phyloP scores from a whole-genome alignment of 2,329 filamentous ascomycete genomes.

The Emmonsiellopsis sp. region DNA sequence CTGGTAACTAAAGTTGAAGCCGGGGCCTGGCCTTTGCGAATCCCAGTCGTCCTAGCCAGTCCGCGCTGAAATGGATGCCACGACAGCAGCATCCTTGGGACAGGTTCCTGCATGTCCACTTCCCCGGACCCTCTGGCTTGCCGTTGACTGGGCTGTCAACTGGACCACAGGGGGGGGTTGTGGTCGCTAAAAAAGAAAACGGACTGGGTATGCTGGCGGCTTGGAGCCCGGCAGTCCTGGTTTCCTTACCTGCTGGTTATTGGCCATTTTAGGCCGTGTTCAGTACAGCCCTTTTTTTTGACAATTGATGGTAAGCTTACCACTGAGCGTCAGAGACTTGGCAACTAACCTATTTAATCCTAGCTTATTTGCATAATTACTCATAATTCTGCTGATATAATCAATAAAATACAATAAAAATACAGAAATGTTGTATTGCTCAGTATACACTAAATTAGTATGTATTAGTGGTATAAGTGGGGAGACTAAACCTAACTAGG shows the following conservation, averaged over 20 bases:
- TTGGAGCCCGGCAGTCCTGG: background rate
- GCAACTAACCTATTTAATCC: too few relatives aligned
- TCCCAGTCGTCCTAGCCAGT: background rate
- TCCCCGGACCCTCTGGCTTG: background rate
- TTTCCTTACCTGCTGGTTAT: background rate
- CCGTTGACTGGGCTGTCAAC: background rate
- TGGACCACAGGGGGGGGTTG: background rate
- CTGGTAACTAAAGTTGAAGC: background rate
- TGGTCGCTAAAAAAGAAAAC: background rate
- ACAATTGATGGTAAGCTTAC: too few relatives aligned
- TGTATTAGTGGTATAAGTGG: too few relatives aligned
- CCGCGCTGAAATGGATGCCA: background rate
- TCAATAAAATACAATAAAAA: too few relatives aligned
- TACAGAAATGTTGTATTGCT: too few relatives aligned
- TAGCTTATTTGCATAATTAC: too few relatives aligned
- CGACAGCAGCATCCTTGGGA: background rate
- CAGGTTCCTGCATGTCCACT: conserved; percentile 3
- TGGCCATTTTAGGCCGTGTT: background rate
- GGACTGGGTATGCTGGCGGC: background rate
- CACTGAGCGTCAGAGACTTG: too few relatives aligned
- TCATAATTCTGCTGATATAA: too few relatives aligned
- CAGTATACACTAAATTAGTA: too few relatives aligned
- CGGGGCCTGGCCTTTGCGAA: too few relatives aligned
- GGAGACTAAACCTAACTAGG: too few relatives aligned
- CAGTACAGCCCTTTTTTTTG: too few relatives aligned